Conservation (phyloP, 2,329 filamentous ascomycete genomes). For the Herpotrichia juniperi region DNA sequence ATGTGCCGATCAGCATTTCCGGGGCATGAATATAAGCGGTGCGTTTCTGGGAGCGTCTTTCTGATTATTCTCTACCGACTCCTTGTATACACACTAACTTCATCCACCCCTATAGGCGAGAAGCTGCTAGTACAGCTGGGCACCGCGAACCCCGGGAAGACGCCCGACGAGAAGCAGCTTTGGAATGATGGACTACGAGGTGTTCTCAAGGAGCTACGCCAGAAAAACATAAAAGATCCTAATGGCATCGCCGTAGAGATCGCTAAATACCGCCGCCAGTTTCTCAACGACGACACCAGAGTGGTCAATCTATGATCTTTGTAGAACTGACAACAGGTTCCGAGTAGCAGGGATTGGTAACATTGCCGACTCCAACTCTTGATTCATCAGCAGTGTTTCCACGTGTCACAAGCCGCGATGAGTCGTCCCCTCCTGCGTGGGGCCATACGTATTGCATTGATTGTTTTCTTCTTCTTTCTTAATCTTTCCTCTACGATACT, state of each 20-base stretch:
- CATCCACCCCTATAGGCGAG: conserved; percentile 62
- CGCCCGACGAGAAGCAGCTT: conserved; percentile 63
- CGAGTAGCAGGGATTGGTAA: background rate
- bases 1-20: conserved; percentile 84
- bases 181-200: conserved; percentile 47
- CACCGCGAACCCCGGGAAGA: conserved; percentile 66
- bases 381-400: background rate
- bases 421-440: conserved; percentile 11
- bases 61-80: conserved; percentile 29
- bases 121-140: conserved; percentile 76
- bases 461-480: background rate
- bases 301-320: conserved; percentile 18
- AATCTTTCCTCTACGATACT: background rate
- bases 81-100: conserved; percentile 47
- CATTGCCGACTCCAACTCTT: background rate
- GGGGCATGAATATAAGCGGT: conserved; percentile 74
- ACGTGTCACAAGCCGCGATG: background rate
- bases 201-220: conserved; percentile 45
- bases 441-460: too few species aligned
- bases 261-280: conserved; percentile 46
- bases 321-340: background rate
- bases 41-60: conserved; percentile 55
- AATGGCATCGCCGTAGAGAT: conserved; percentile 48
- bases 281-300: conserved; percentile 47
- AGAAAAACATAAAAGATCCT: conserved; percentile 44